Base-by-base conservation (phyloP, 2,329 filamentous ascomycete genomes). In the Colletotrichum nymphaeae region DNA sequence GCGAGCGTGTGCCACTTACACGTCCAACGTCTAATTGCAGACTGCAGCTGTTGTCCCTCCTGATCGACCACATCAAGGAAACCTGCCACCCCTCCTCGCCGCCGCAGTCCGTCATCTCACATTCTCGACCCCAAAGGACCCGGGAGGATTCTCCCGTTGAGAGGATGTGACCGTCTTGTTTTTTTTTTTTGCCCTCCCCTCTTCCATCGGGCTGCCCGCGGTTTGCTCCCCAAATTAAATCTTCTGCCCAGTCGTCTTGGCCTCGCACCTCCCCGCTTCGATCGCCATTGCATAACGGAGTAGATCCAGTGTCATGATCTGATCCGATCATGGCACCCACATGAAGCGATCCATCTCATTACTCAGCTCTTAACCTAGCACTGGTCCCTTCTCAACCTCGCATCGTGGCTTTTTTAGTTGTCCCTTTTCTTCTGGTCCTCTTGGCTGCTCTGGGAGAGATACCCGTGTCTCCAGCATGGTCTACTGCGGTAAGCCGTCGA, bases 401-500 rank as follows among this genome's bases (percentile, higher is more conserved):
- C 42, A 22, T 49, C 42, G 42, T 49, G 42, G 16, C 42, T 49
- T 49, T 49, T 22, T n/a, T 9, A 16, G 37, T 42, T 42, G 37
- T 14, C 2, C 14, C 9, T 46, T 49, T 28, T 8, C 59, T 56
- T 26, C 7, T 56, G 46, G 53, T 19, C 55, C 19, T 42, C 24
- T 56, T 53, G 55, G 55, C 19, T 26, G 26, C 35, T 52, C 24
- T 24, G 19, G 55, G 19, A 14, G 22, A 66, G 28, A 19, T 7
- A 24, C 26, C 24, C 42, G 62, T n/a, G 30, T 55, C 19, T 46
- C 28, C 63, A 75, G 64, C 68, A 90, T 90, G 88, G 88, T 90
- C 6, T 90, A 89, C 77, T 89, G 88, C 75, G 88, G 88, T 5
- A 89, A 89, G 76, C 88, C 88, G 56, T 89, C 88, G 49, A 88